A percentile compares a stretch with the other conserved stretches of the same genome.
Conservation (phyloP, 352 stramenopile genomes). For the Phytophthora fragariae region DNA sequence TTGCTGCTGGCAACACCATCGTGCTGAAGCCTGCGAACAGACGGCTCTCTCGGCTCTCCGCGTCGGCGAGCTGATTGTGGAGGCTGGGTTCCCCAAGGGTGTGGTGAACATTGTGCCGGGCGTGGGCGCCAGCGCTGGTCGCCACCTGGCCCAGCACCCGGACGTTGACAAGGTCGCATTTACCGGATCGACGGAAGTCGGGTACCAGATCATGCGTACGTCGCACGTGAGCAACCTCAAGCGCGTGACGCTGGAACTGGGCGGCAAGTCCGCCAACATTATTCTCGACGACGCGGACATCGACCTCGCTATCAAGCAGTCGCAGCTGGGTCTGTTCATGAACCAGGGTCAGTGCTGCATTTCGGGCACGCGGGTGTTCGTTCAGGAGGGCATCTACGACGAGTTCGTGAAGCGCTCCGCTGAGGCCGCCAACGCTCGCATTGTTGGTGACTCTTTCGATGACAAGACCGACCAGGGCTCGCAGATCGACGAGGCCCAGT, state of each 20-base stretch:
- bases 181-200: slow-evolving; percentile 72
- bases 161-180: slow-evolving; percentile 87
- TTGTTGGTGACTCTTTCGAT: slow-evolving; percentile 63
- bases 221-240: slow-evolving; percentile 74
- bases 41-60: slow-evolving; percentile 94
- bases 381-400: slow-evolving; percentile 87
- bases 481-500: slow-evolving; percentile 66
- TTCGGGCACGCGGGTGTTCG: slow-evolving; percentile 80
- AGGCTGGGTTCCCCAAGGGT: slow-evolving; percentile 77
- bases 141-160: slow-evolving; percentile 48
- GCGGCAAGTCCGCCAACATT: slow-evolving; percentile 78
- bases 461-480: slow-evolving; percentile 48
- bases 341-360: slow-evolving; percentile 91
- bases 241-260: slow-evolving; percentile 74
- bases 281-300: slow-evolving; percentile 74
- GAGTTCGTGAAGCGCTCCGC: slow-evolving; percentile 74
- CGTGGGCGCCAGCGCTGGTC: slow-evolving; percentile 43
- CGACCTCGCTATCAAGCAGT: slow-evolving; percentile 53
- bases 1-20: slow-evolving; percentile 92
- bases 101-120: slow-evolving; percentile 87
- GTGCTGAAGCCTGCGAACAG: slow-evolving; percentile 95
- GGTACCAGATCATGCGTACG: slow-evolving; percentile 63
- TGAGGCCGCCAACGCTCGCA: slow-evolving; percentile 53
- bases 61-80: slow-evolving; percentile 80
- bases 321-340: slow-evolving; percentile 73